Evolutionary conservation across 495 filamentous ascomycete species (phyloP), one percentile per base, ranked within the genome.

Genomic region (Podospora pseudopauciseta): DNA sequence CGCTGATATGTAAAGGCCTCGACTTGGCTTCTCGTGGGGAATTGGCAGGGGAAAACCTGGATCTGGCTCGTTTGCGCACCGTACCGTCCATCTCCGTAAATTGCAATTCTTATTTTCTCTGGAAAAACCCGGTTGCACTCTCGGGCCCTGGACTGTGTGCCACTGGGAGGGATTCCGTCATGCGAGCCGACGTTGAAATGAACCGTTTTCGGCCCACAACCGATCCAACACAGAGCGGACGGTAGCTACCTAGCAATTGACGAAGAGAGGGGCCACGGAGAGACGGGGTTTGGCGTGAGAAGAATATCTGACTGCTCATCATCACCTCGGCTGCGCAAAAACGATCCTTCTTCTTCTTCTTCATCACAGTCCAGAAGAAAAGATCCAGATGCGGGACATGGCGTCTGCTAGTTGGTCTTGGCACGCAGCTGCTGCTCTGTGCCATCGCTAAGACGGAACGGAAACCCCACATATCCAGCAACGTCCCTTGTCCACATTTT

Each of bases 311-410:
- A 6, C 18, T 11, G 39, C 39, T 5, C 6, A 11, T 49, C 39
- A 49, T 49, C 39, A 49, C 39, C 39, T 49, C 39, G 39, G 39
- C 39, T 49, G 39, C 39, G 39, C 39, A 49, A 49, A 49, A 49
- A 16, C 39, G 39, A 58, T 58, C 55, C 55, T 58, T 58, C 30
- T 7, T 32, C 4, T 32, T 7, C 7, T 32, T 32, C 30, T 0
- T 13, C 4, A 5, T 58, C 55, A 58, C n/a, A 20, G 55, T 62
- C 26, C 19, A 27, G 16, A 30, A 27, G 58, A 26, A 32, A 61
- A 60, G 56, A 59, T 66, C 57, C 65, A 66, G 55, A 66, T 66
- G 65, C 57, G 65, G 65, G 61, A 65, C 30, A 66, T 53, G 57
- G 65, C 56, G 65, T 23, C 56, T 61, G 65, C 65, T 30, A 30